A percentile compares a stretch with the other conserved stretches of the same genome.
These are phyloP conservation scores for Alternaria dauci DNA, from an alignment of 2,329 filamentous ascomycete species.

Conservation along the genomic window DNA sequence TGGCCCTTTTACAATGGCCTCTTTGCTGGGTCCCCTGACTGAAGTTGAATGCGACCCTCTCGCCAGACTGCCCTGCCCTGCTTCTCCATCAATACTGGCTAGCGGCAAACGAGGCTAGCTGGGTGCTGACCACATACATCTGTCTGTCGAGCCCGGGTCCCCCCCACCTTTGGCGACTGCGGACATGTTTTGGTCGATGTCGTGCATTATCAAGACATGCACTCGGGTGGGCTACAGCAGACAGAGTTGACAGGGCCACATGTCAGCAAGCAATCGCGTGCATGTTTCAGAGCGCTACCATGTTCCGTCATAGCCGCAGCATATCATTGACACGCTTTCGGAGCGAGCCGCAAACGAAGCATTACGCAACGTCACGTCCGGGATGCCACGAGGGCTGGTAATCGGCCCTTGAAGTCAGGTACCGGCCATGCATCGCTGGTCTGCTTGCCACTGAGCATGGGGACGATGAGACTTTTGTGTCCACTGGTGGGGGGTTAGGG, in stretches of 20 bases:
- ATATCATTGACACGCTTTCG: conserved; percentile 7
- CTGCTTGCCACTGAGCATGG: background rate
- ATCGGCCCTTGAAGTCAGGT: conserved; percentile 5
- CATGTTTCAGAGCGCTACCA: background rate
- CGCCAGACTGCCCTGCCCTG: background rate
- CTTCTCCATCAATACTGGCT: background rate
- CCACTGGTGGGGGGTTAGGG: too few relatives aligned
- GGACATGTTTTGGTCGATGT: conserved; percentile 6
- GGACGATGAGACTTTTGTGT: background rate
- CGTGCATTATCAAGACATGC: conserved; percentile 12
- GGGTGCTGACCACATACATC: background rate
- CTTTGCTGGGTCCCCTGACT: background rate
- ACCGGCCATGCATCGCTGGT: background rate
- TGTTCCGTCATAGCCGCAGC: conserved; percentile 16
- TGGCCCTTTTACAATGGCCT: background rate
- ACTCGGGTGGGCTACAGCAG: background rate
- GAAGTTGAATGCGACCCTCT: conserved; percentile 1
- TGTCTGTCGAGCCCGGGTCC: background rate
- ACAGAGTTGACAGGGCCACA: background rate
- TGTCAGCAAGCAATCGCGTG: conserved; percentile 12
- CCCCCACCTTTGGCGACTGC: background rate
- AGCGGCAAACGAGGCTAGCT: background rate
- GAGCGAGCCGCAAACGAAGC: conserved; percentile 9
- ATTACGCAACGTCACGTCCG: conserved; percentile 1
- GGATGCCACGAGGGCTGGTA: conserved; percentile 6